A percentile compares a stretch with the other conserved stretches of the same genome.
Conservation (phyloP, 495 filamentous ascomycete species). For the Neurospora sp. region DNA sequence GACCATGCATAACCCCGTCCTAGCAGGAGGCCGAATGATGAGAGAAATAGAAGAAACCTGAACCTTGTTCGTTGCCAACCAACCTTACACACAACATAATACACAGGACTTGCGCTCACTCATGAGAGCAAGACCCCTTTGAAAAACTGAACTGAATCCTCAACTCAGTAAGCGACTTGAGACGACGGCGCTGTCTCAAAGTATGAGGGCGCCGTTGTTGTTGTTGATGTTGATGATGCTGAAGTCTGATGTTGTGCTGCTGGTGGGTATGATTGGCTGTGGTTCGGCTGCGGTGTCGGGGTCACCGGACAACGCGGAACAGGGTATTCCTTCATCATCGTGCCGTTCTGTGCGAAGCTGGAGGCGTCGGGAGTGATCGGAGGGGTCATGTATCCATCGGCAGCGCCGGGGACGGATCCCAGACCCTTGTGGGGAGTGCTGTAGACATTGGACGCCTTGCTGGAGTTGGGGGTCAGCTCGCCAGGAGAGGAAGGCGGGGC, state of each 20-base stretch:
- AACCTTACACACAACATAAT: neutral
- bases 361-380: slow-evolving; percentile 90
- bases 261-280: slow-evolving; percentile 12
- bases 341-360: slow-evolving; percentile 40
- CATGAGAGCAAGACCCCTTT: neutral
- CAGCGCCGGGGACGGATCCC: slow-evolving; percentile 48
- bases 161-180: neutral
- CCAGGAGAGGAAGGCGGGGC: slow-evolving; percentile 60
- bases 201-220: slow-evolving; percentile 19
- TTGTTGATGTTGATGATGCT: neutral
- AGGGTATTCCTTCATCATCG: slow-evolving; percentile 36
- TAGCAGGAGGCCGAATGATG: neutral
- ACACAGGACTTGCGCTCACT: neutral
- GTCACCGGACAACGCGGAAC: slow-evolving; percentile 43
- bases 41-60: neutral
- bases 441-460: slow-evolving; percentile 49
- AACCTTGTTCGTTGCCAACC: neutral
- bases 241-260: slow-evolving; percentile 11
- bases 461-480: slow-evolving; percentile 35
- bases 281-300: slow-evolving; percentile 34
- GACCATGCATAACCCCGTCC: neutral
- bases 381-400: slow-evolving; percentile 82
- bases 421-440: slow-evolving; percentile 81
- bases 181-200: slow-evolving; percentile 10
- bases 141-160: neutral